Base-by-base conservation (phyloP, 2,329 filamentous ascomycete genomes). In the Aureobasidium sp. region DNA sequence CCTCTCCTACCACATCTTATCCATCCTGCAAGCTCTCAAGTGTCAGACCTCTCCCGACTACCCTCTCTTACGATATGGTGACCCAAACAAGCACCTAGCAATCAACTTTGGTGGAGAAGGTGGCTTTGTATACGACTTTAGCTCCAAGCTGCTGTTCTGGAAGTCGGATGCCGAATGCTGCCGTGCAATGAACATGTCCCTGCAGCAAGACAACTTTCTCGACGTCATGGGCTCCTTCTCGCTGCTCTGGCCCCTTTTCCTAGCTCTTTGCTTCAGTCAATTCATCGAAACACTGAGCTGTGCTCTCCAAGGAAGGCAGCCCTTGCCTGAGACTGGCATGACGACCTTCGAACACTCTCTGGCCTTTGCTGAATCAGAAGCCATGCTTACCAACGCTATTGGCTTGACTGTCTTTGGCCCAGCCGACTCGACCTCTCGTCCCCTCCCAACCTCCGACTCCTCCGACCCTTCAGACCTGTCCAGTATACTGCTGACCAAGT, bases 311-410 rank as follows among this genome's bases (percentile, higher is more conserved):
- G 93, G 93, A 36, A 85, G 89, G 2, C 83, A 85, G 2, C 84
- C 90, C 0, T 84, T 89, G 65, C 88, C 90, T 0, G 94, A 97
- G 75, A 95, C 91, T 1, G 92, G 91, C 20, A 96, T 97, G 90
- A 96, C 92, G 0, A 83, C 97, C 2, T 96, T 97, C 69, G 94
- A 99, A 72, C 92, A 97, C 71, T 97, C 92, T 0, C 80, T 99
- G 9, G 93, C 93, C 2, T 99, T 97, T 76, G 91, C 93, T 12
- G 94, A 99, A 74, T 93, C 93, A 9, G 94, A 99, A 73, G 88
- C 90, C 34, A 89, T 92, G 66, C 87, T 97, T 50, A 87, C 87
- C 68, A 89, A 87, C 66, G 89, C 91, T 56, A 82, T 96, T 15
- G 87, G 87, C 13, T 84, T 91, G 73, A 85, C 87, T 0, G 86